Percentiles rank a stretch among this genome's conserved stretches.
Evolutionary conservation across 2,329 filamentous ascomycete species (phyloP).

Genomic region (Lasiodiplodia sp.): DNA sequence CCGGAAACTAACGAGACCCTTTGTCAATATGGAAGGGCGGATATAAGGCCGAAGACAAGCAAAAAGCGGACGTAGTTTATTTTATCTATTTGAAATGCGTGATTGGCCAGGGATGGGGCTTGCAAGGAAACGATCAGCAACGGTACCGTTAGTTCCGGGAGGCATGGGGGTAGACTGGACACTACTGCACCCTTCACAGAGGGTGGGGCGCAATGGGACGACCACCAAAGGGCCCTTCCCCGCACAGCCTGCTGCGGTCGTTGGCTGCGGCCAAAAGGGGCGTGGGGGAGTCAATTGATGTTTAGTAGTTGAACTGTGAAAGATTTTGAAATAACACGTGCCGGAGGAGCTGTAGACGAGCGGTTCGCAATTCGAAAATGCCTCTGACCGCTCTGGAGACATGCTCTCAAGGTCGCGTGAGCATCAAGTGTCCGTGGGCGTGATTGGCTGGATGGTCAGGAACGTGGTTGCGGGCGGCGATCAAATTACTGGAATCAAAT

Average conservation of each 20-base stretch:
- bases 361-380: too few relatives aligned
- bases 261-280: neutral
- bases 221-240: neutral
- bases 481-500: conserved; percentile 21
- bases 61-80: neutral
- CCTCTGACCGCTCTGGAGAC: neutral
- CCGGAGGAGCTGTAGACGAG: too few relatives aligned
- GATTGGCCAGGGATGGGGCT: neutral
- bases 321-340: neutral
- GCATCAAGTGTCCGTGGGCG: neutral
- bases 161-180: neutral
- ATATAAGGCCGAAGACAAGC: neutral
- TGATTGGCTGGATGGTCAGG: neutral
- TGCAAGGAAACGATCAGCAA: neutral
- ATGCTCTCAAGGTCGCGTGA: neutral
- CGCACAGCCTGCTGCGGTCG: neutral
- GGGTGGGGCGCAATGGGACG: neutral
- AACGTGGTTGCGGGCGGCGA: neutral
- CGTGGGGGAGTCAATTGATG: neutral
- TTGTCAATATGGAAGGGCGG: neutral
- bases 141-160: neutral
- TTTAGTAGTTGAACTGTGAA: neutral
- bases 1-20: neutral
- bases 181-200: neutral
- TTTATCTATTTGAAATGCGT: neutral